Percentiles rank a stretch among this genome's conserved stretches.
Evolutionary conservation across 2,329 filamentous ascomycete species (phyloP).

Genomic region (Penicillium sp.): DNA sequence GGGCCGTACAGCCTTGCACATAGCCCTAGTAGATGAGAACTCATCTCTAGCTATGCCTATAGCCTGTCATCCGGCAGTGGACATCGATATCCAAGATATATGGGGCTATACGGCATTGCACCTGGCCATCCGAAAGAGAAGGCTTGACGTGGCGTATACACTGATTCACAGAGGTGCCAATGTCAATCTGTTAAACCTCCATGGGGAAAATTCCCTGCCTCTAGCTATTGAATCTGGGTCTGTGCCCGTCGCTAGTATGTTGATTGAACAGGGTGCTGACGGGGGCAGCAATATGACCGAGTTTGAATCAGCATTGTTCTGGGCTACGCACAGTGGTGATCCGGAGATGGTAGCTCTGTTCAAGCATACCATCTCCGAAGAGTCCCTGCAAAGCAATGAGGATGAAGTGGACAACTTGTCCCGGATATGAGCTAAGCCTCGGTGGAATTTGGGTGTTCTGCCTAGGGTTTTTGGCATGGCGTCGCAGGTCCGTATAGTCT

Average conservation of each 20-base stretch:
- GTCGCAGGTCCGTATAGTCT: not conserved
- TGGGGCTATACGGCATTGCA: constrained; percentile 9
- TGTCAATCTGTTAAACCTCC: not conserved
- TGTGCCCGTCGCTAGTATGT: not conserved
- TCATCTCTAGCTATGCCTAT: not conserved
- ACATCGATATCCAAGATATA: constrained; percentile 3
- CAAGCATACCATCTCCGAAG: not conserved
- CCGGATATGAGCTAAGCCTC: not conserved
- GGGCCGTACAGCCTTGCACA: constrained; percentile 7
- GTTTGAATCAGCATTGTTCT: not conserved
- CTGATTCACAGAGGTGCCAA: not conserved
- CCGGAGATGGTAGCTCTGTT: not conserved
- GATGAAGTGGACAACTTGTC: not conserved
- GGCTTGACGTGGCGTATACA: not conserved
- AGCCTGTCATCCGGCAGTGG: not conserved
- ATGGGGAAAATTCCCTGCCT: constrained; percentile 1
- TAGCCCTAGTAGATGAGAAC: not conserved
- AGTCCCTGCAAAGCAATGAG: not conserved
- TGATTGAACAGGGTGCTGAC: not conserved
- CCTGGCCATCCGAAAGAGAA: not conserved
- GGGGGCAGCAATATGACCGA: not conserved
- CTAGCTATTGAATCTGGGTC: not conserved
- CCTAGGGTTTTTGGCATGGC: not conserved
- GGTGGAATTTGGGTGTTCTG: not conserved
- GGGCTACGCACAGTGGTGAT: not conserved